Evolutionary conservation across 2,329 filamentous ascomycete genomes (phyloP).

Genomic region (Diaporthe helianthi): DNA sequence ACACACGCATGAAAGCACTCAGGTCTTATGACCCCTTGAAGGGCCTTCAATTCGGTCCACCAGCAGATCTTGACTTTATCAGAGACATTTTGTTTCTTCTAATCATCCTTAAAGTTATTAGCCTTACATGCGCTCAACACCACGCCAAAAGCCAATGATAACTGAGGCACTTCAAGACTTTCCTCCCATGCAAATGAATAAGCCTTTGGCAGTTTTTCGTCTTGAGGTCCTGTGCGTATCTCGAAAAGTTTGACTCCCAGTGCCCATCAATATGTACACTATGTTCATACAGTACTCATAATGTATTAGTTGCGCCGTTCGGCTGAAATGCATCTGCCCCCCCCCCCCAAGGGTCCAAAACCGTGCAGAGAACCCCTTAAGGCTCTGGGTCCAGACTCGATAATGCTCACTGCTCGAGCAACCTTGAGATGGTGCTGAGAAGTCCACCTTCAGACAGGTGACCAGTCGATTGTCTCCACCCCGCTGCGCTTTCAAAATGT

Average conservation of each 20-base stretch:
- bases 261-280: slow-evolving; percentile 27
- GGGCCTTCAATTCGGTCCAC: background rate
- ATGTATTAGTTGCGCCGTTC: slow-evolving; percentile 31
- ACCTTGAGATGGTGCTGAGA: background rate
- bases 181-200: background rate
- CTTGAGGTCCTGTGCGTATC: slow-evolving; percentile 5
- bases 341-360: slow-evolving; percentile 9
- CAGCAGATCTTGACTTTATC: background rate
- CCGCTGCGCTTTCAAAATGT: slow-evolving; percentile 13
- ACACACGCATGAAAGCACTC: background rate
- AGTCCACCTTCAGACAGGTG: background rate
- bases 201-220: background rate
- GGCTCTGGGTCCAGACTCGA: background rate
- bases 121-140: background rate
- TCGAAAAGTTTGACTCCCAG: slow-evolving; percentile 3
- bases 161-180: background rate
- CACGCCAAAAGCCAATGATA: background rate
- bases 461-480: background rate
- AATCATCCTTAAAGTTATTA: background rate
- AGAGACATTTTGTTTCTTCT: background rate
- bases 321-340: slow-evolving; percentile 27
- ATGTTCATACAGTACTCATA: slow-evolving; percentile 26
- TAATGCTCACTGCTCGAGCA: background rate
- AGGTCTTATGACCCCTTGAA: background rate
- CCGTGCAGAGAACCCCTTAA: background rate